phyloP scores from a whole-genome alignment of 192 early-diverging fungal species.

The Spizellomyces sp. region DNA sequence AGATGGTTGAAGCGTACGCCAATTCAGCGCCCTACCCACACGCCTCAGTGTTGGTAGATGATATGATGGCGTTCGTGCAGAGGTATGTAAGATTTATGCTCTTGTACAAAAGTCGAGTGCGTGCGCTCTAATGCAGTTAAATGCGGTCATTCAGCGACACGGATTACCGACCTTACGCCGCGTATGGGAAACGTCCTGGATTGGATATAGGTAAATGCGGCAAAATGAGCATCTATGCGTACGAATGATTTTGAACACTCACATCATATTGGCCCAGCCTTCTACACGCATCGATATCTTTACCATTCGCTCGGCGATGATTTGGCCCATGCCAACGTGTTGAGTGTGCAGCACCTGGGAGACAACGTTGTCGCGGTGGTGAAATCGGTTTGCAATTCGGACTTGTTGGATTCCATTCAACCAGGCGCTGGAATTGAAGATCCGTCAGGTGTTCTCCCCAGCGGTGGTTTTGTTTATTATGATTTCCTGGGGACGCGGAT shows the following conservation, averaged over 20 bases:
- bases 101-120: background rate
- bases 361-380: conserved; percentile 44
- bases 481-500: conserved; percentile 36
- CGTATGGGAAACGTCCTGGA: conserved; percentile 39
- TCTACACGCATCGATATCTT: conserved; percentile 38
- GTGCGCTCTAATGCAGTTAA: background rate
- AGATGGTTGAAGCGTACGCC: conserved; percentile 30
- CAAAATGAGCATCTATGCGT: background rate
- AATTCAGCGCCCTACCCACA: conserved; percentile 43
- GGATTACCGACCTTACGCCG: conserved; percentile 43
- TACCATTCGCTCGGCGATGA: conserved; percentile 50
- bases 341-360: conserved; percentile 46
- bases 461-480: conserved; percentile 39
- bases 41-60: conserved; percentile 45
- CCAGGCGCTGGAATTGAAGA: background rate
- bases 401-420: background rate
- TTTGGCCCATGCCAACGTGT: conserved; percentile 32
- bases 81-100: background rate
- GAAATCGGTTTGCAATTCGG: conserved; percentile 14
- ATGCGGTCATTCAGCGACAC: conserved; percentile 46
- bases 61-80: conserved; percentile 26
- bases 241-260: conserved; percentile 3
- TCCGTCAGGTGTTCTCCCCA: conserved; percentile 16
- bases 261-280: conserved; percentile 8
- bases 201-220: conserved; percentile 42